These are phyloP conservation scores for Fragaria vesca DNA, from an alignment of 306 rosid genomes.

Conservation along the genomic window DNA sequence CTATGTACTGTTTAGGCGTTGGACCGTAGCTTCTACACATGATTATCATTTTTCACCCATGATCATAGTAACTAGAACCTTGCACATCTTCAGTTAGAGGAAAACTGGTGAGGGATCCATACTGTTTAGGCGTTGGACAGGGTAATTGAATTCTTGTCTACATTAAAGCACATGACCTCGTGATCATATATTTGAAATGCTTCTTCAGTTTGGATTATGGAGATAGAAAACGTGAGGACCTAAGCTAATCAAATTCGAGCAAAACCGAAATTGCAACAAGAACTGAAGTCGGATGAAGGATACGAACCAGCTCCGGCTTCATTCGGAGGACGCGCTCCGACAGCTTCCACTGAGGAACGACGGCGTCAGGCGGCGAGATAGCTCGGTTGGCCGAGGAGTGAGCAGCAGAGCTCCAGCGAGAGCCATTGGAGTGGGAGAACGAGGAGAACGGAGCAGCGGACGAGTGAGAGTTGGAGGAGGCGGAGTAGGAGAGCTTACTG, in stretches of 20 bases:
- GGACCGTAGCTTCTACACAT: too few relatives aligned
- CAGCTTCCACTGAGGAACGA: slow-evolving; percentile 68
- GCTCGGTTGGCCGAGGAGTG: slow-evolving; percentile 26
- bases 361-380: slow-evolving; percentile 40
- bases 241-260: not conserved
- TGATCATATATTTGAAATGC: too few relatives aligned
- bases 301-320: slow-evolving; percentile 60
- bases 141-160: too few relatives aligned
- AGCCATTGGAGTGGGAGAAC: slow-evolving; percentile 36
- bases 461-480: slow-evolving; percentile 34
- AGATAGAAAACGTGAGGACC: too few relatives aligned
- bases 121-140: too few relatives aligned
- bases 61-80: too few relatives aligned
- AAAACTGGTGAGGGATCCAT: too few relatives aligned
- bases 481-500: slow-evolving; percentile 48
- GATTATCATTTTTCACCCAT: too few relatives aligned
- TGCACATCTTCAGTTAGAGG: too few relatives aligned
- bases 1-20: too few relatives aligned
- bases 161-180: too few relatives aligned
- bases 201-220: too few relatives aligned
- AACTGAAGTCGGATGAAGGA: not conserved
- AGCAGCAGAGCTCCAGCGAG: slow-evolving; percentile 51
- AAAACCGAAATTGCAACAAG: not conserved
- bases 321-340: slow-evolving; percentile 81
- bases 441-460: slow-evolving; percentile 19